Evolutionary conservation across 371 early-diverging fungal species (phyloP), one percentile per base, ranked within the genome.

Genomic region (Mortierella sp.): DNA sequence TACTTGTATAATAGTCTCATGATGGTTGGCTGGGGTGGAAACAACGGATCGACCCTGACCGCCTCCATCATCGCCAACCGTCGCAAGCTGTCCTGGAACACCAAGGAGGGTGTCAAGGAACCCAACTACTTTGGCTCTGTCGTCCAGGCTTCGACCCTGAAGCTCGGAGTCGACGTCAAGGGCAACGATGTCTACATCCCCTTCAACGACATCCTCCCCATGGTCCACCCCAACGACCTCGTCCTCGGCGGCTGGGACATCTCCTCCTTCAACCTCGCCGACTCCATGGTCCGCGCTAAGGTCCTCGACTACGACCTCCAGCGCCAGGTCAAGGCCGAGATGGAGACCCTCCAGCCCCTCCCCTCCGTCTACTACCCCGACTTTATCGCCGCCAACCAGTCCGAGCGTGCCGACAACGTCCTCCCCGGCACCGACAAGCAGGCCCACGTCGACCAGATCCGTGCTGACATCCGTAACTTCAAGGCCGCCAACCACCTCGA

Each of bases 11-110:
- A 47, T 80, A 95, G 98, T 85, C 88, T 99, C 70, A 97, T 99
- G 98, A 93, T 99, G 89, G 98, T 99, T 79, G 99, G 99, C 44
- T 97, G 96, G 97, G 98, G 98, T 81, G 99, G 99, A 76, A 99
- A 99, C 94, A 99, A 99, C 89, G 99, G 98, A 66, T 95, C 97
- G 72, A 99, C 99, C 68, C 85, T 97, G 77, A 97, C 97, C 64
- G 99, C 99, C 34, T 93, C 97, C 85, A 95, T 98, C 88, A 87
- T 96, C 69, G 97, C 99, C 70, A 97, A 99, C 92, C 93, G 93
- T 87, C 87, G 88, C 79, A 90, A 94, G 68, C 83, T 97, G 70
- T 88, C 92, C 68, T 99, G 98, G 98, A 93, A 90, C 85, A 97
- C 98, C 79, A 96, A 96, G 89, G 92, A 92, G 75, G 99, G 99